Conservation (phyloP, 2,329 filamentous ascomycete species). For the Botrytis fragariae region DNA sequence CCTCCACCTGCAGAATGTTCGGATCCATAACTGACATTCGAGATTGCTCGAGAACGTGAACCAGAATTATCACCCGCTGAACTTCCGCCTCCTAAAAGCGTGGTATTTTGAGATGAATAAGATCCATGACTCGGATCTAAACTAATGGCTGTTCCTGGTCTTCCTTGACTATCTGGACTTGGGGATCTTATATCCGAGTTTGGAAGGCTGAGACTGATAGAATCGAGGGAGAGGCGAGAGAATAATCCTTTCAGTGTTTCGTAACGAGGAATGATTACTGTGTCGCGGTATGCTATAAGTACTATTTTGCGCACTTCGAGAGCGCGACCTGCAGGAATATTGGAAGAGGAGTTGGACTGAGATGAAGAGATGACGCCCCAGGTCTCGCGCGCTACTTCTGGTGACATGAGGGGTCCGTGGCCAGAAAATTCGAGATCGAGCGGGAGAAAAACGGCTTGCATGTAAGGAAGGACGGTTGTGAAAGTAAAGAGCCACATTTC, state of each 20-base stretch:
- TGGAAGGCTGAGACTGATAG: conserved; percentile 46
- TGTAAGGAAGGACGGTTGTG: conserved; percentile 83
- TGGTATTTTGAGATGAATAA: conserved; percentile 77
- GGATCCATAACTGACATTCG: conserved; percentile 70
- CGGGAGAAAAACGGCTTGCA: conserved; percentile 92
- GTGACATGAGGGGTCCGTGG: conserved; percentile 71
- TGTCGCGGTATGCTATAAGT: conserved; percentile 83
- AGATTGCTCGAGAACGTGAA: conserved; percentile 75
- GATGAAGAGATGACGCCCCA: conserved; percentile 70
- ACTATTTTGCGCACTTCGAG: conserved; percentile 89
- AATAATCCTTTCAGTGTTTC: conserved; percentile 87
- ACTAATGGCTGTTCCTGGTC: conserved; percentile 72
- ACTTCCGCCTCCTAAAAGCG: conserved; percentile 61
- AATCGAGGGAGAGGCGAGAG: conserved; percentile 83
- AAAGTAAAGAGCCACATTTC: conserved; percentile 95
- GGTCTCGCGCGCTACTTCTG: conserved; percentile 81
- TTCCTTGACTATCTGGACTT: conserved; percentile 49
- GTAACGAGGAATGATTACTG: conserved; percentile 82
- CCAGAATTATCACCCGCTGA: conserved; percentile 48
- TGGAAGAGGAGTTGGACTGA: conserved; percentile 40
- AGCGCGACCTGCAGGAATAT: conserved; percentile 46
- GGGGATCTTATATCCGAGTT: conserved; percentile 46
- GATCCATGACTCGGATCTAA: conserved; percentile 73
- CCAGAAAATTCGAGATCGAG: conserved; percentile 92
- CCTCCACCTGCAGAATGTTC: conserved; percentile 33